These are phyloP conservation scores for Aspergillus ostianus DNA, from an alignment of 495 filamentous ascomycete species.

Conservation along the genomic window DNA sequence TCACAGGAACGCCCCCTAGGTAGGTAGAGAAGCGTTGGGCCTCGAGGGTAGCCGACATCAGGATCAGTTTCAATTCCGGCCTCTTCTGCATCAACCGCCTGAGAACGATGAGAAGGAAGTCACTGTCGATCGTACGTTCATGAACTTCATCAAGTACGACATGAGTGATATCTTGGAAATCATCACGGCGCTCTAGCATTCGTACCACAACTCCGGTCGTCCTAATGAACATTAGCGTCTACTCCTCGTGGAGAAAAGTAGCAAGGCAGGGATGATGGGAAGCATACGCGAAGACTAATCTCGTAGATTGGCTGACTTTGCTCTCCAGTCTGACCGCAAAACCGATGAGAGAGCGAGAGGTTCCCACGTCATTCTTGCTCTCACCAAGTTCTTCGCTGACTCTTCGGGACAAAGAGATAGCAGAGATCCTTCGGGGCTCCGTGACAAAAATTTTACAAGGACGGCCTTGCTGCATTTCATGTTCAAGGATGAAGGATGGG, in stretches of 20 bases:
- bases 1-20: conserved; percentile 74
- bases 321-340: conserved; percentile 92
- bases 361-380: conserved; percentile 75
- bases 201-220: conserved; percentile 89
- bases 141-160: conserved; percentile 94
- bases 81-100: conserved; percentile 71
- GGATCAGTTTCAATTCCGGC: conserved; percentile 74
- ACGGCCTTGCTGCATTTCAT: conserved; percentile 76
- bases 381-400: conserved; percentile 96
- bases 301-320: conserved; percentile 73
- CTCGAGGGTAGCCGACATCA: conserved; percentile 97
- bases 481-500: conserved; percentile 85
- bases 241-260: neutral
- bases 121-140: conserved; percentile 90
- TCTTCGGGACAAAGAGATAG: conserved; percentile 84
- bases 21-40: conserved; percentile 88
- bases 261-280: neutral
- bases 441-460: conserved; percentile 92
- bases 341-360: conserved; percentile 77
- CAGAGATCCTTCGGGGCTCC: conserved; percentile 93
- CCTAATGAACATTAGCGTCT: conserved; percentile 20
- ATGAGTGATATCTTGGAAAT: conserved; percentile 85
- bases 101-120: conserved; percentile 88
- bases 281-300: conserved; percentile 76
- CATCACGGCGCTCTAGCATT: conserved; percentile 87